Evolutionary conservation across 192 early-diverging fungal species (phyloP), one percentile per base, ranked within the genome.

Genomic region (Rhizophagus clarus): DNA sequence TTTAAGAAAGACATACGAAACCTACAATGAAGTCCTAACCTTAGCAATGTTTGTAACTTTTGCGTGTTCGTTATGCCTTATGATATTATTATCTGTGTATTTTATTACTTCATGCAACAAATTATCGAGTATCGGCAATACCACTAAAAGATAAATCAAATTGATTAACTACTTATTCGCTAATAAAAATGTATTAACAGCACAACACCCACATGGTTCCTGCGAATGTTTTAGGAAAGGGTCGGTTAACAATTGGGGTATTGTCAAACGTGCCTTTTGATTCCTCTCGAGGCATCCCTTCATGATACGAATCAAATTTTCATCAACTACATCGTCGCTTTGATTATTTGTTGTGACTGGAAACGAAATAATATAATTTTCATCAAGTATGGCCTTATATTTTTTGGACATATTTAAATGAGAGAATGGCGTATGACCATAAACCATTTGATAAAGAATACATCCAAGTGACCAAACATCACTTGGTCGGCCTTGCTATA

Each of bases 401-500:
- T 95, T 96, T 61, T 91, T 80, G 72, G 86, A 85, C 67, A 92
- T 80, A 20, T 85, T 80, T n/a, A 86, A 64, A 74, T 94, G 87
- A 24, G 88, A 86, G 84, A 97, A 98, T 11, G 96, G 97, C 6
- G 96, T 91, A 10, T 86, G 86, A 0, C 93, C 94, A 78, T 97
- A 97, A 9, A 95, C 89, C 87, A 98, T 92, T 75, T 96, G 93
- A 83, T 97, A 98, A 24, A 97, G 80, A 42, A 98, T 98, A 72
- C 96, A 96, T 17, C 96, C 96, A 11, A 97, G 83, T 0, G 95
- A 95, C 97, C 97, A 95, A 2, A 98, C 92, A 80, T 98, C 97
- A 70, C 90, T 92, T 0, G 96, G 83, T 0, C 93, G 85, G 7
- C 95, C 95, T 20, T 96, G n/a, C 75, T 76, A 63, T 40, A 76